phyloP scores from a whole-genome alignment of 805 yeast species.

The Ogataea chonburiensis region DNA sequence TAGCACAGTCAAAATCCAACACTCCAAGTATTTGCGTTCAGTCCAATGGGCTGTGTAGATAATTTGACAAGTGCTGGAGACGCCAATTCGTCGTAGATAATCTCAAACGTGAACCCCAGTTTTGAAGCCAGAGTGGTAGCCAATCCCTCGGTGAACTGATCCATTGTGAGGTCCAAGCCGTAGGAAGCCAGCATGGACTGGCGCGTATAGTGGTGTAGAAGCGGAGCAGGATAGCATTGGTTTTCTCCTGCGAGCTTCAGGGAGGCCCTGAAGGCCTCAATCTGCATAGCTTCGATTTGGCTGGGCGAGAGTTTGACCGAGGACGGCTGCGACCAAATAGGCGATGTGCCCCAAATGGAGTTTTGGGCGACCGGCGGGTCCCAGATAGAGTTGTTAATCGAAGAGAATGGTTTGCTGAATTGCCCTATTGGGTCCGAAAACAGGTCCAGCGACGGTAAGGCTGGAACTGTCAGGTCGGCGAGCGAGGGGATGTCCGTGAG shows the following conservation, averaged over 20 bases:
- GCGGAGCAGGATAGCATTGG: slow-evolving; percentile 21
- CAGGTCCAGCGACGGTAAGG: slow-evolving; percentile 17
- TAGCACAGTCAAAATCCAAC: slow-evolving; percentile 4
- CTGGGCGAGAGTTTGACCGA: slow-evolving; percentile 8
- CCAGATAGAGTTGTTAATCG: slow-evolving; percentile 16
- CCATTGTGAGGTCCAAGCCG: slow-evolving; percentile 35
- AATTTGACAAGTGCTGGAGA: slow-evolving; percentile 44
- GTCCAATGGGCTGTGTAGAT: slow-evolving; percentile 10
- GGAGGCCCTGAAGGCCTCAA: slow-evolving; percentile 42
- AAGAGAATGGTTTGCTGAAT: slow-evolving; percentile 10
- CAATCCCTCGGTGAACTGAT: slow-evolving; percentile 34
- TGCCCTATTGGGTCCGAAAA: slow-evolving; percentile 8
- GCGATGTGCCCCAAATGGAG: slow-evolving; percentile 26
- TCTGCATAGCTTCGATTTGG: slow-evolving; percentile 39
- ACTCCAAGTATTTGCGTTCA: slow-evolving; percentile 8
- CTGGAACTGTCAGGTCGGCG: slow-evolving; percentile 1
- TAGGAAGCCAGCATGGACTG: slow-evolving; percentile 37
- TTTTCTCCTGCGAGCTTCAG: slow-evolving; percentile 34
- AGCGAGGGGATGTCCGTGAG: slow-evolving; percentile 1
- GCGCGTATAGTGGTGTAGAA: slow-evolving; percentile 32
- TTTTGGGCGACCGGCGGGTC: slow-evolving; percentile 11
- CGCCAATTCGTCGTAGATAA: slow-evolving; percentile 45
- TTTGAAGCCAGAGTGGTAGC: slow-evolving; percentile 32
- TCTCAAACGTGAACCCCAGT: slow-evolving; percentile 38
- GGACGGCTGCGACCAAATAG: slow-evolving; percentile 20